Conservation (phyloP, 139 green algal genomes). For the Chlorella sorokiniana region DNA sequence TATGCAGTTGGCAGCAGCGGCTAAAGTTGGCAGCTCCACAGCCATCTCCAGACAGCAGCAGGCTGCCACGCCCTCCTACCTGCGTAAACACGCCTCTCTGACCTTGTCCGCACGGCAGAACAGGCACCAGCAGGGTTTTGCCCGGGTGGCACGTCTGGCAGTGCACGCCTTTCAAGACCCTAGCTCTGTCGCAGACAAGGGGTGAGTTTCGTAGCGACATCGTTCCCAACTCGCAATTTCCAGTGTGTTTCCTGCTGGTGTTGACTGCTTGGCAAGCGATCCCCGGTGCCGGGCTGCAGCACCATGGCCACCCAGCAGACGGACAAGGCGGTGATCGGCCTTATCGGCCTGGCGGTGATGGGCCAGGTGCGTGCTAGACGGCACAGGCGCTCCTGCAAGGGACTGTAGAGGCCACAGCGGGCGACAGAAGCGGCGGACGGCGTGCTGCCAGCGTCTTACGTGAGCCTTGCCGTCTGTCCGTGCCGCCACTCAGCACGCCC, state of each 20-base stretch:
- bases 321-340: conserved; percentile 76
- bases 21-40: background rate
- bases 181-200: background rate
- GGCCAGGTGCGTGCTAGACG: conserved; percentile 81
- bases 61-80: background rate
- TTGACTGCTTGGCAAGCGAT: background rate
- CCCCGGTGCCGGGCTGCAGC: background rate
- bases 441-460: too few relatives aligned
- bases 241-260: background rate
- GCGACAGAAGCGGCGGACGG: too few relatives aligned
- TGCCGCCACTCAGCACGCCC: background rate
- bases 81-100: background rate
- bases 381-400: background rate
- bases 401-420: too few relatives aligned
- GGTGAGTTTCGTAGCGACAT: background rate
- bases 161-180: too few relatives aligned
- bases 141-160: background rate
- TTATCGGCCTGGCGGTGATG: conserved; percentile 98
- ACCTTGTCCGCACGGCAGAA: background rate
- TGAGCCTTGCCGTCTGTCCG: background rate
- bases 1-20: background rate
- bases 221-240: background rate
- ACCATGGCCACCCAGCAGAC: conserved; percentile 6
- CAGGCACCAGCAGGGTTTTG: background rate
- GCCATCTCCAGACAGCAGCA: background rate